These are phyloP conservation scores for Odontarrhena argentea DNA, from an alignment of 345 rosid genomes.

Conservation along the genomic window DNA sequence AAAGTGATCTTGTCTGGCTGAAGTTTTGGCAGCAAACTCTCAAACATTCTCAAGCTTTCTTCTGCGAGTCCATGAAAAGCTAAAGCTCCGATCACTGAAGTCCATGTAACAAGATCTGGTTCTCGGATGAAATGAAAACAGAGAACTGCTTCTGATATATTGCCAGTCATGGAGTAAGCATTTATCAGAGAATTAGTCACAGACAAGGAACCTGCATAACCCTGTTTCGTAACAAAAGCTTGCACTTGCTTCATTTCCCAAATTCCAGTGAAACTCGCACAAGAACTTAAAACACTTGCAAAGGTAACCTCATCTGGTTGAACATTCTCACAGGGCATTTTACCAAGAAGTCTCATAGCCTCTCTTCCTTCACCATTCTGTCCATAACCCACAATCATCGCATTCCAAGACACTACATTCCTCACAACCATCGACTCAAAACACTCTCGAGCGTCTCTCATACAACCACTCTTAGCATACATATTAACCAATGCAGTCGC, in stretches of 20 bases:
- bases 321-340: slow-evolving; percentile 49
- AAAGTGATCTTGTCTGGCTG: slow-evolving; percentile 64
- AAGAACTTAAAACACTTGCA: slow-evolving; percentile 63
- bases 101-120: slow-evolving; percentile 70
- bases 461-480: slow-evolving; percentile 54
- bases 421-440: slow-evolving; percentile 58
- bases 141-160: slow-evolving; percentile 47
- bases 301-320: slow-evolving; percentile 63
- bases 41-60: slow-evolving; percentile 51
- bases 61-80: slow-evolving; percentile 61
- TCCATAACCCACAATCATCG: slow-evolving; percentile 66
- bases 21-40: slow-evolving; percentile 51
- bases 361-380: slow-evolving; percentile 49
- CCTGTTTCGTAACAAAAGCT: slow-evolving; percentile 49
- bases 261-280: slow-evolving; percentile 44
- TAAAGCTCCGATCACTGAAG: slow-evolving; percentile 59
- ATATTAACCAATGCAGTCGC: slow-evolving; percentile 60
- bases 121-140: slow-evolving; percentile 50
- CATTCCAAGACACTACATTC: slow-evolving; percentile 71
- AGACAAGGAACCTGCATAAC: slow-evolving; percentile 46
- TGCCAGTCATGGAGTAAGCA: slow-evolving; percentile 64
- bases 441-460: slow-evolving; percentile 50
- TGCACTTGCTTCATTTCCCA: slow-evolving; percentile 58
- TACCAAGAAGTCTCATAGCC: slow-evolving; percentile 54
- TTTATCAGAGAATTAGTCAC: slow-evolving; percentile 58